These are phyloP conservation scores for Malassezia dermatis DNA, from an alignment of 1,284 basidiomycete genomes.

Conservation along the genomic window DNA sequence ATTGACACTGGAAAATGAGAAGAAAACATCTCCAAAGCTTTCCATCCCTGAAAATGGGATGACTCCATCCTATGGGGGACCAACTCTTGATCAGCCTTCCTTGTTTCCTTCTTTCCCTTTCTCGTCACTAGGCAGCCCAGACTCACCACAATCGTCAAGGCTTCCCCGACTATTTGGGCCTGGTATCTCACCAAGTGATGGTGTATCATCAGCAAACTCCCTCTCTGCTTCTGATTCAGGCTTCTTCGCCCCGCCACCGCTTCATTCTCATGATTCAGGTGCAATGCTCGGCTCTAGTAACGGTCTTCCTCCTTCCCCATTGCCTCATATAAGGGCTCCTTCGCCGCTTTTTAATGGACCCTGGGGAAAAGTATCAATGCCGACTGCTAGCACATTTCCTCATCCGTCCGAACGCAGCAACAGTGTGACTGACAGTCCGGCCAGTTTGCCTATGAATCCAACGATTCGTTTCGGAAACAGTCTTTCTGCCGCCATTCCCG, in stretches of 20 bases:
- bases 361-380: background rate
- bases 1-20: background rate
- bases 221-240: background rate
- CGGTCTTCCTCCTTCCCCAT: background rate
- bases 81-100: background rate
- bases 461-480: conserved; percentile 6
- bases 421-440: background rate
- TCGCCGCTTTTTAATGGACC: background rate
- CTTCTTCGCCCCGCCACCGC: background rate
- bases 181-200: background rate
- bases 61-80: background rate
- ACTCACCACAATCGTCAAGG: background rate
- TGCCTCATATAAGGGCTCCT: background rate
- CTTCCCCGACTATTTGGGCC: background rate
- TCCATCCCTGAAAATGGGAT: background rate
- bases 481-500: background rate
- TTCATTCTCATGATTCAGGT: background rate
- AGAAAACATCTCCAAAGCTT: background rate
- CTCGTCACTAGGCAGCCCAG: background rate
- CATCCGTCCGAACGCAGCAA: background rate
- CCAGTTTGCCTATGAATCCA: background rate
- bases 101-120: background rate
- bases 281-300: background rate
- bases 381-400: background rate
- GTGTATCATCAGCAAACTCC: background rate